Conservation (phyloP, 352 stramenopile genomes). For the Chrysophaeum taylorii region DNA sequence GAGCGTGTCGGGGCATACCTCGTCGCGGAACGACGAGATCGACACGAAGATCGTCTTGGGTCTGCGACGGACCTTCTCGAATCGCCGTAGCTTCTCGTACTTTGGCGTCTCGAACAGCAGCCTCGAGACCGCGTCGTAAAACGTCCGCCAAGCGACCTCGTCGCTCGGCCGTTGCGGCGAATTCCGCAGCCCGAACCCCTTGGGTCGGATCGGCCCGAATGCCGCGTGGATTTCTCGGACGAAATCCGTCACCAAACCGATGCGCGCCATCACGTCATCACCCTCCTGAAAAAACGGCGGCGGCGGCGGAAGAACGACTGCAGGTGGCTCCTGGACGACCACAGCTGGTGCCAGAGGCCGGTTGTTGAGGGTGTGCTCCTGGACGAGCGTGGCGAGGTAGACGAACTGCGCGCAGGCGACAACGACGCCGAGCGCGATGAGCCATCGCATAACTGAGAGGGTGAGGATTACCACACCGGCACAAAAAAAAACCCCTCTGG, state of each 20-base stretch:
- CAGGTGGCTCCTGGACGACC: not conserved
- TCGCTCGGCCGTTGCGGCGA: not conserved
- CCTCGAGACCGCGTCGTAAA: not conserved
- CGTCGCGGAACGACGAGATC: constrained; percentile 61
- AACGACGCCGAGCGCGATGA: not conserved
- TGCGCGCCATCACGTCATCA: not conserved
- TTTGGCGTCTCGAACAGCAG: not conserved
- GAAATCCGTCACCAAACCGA: not conserved
- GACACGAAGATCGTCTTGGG: constrained; percentile 62
- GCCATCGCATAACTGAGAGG: too few species aligned
- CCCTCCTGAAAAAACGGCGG: not conserved
- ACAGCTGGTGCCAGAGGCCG: too few species aligned
- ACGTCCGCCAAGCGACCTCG: not conserved
- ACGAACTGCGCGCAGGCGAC: not conserved
- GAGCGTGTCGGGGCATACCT: constrained; percentile 64
- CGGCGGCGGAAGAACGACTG: not conserved
- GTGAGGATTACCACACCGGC: too few species aligned
- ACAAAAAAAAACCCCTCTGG: too few species aligned
- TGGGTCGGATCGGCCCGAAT: not conserved
- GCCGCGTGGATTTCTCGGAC: not conserved
- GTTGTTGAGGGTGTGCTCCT: not conserved
- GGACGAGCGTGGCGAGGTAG: not conserved
- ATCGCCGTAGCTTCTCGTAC: not conserved
- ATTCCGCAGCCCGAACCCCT: constrained; percentile 5
- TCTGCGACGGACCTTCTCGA: not conserved